phyloP scores from a whole-genome alignment of 345 rosid genomes.

The Lagerstroemia speciosa region DNA sequence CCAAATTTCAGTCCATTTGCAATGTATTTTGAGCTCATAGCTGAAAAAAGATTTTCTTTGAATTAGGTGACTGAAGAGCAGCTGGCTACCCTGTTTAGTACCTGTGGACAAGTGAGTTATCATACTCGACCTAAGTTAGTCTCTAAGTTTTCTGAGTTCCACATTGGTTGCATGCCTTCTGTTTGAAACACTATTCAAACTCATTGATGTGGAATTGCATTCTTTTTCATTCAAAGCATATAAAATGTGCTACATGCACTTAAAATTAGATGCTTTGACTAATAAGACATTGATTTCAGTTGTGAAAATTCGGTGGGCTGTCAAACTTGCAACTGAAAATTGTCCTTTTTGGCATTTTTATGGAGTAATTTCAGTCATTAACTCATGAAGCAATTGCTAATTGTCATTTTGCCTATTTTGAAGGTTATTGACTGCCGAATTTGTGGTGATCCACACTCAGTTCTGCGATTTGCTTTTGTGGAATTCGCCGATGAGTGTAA shows the following conservation, averaged over 20 bases:
- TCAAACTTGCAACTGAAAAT: background rate
- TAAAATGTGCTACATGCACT: background rate
- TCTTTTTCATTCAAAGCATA: background rate
- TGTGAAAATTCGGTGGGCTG: background rate
- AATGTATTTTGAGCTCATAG: background rate
- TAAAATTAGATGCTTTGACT: background rate
- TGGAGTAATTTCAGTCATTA: background rate
- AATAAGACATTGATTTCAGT: background rate
- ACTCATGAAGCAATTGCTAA: background rate
- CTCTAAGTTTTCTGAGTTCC: background rate
- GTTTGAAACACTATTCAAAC: background rate
- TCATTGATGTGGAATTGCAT: background rate
- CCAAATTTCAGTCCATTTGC: background rate
- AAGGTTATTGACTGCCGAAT: conserved; percentile 96
- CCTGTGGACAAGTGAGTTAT: conserved; percentile 70
- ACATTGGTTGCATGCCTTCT: background rate
- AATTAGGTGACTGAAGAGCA: conserved; percentile 78
- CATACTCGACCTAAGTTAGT: background rate
- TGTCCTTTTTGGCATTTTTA: background rate
- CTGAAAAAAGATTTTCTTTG: background rate
- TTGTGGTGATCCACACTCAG: conserved; percentile 92
- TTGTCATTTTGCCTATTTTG: conserved; percentile 7
- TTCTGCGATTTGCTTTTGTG: conserved; percentile 91
- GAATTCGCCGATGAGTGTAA: conserved; percentile 87
- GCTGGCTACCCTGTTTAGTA: conserved; percentile 71